These are phyloP conservation scores for Hylodesmum podocarpum DNA, from an alignment of 306 rosid genomes.

Conservation along the genomic window DNA sequence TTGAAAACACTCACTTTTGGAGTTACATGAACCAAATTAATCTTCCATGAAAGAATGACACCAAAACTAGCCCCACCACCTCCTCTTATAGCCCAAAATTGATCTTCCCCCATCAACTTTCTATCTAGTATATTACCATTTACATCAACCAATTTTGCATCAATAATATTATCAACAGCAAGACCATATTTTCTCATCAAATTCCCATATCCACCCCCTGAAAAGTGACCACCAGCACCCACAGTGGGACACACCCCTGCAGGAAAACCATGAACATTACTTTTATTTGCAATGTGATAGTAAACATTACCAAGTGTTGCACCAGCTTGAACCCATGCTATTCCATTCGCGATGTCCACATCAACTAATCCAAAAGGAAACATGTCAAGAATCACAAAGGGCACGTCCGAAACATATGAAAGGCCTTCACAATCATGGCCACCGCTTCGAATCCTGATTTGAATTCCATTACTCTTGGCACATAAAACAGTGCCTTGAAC, in stretches of 20 bases:
- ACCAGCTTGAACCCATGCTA: conserved; percentile 37
- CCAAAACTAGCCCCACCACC: conserved; percentile 52
- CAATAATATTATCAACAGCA: conserved; percentile 36
- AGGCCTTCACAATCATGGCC: conserved; percentile 43
- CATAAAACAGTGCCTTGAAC: conserved; percentile 32
- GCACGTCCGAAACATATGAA: conserved; percentile 39
- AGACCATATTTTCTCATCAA: conserved; percentile 43
- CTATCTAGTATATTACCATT: conserved; percentile 36
- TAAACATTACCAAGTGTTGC: conserved; percentile 38
- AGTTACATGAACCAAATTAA: conserved; percentile 31
- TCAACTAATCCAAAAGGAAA: neutral
- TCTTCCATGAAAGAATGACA: conserved; percentile 43
- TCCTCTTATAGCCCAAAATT: conserved; percentile 51
- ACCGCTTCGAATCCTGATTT: conserved; percentile 42
- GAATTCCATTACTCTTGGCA: conserved; percentile 13
- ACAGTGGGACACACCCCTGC: conserved; percentile 27
- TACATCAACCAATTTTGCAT: conserved; percentile 35
- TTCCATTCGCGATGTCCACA: neutral
- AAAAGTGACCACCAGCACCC: conserved; percentile 35
- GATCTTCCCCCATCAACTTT: conserved; percentile 45
- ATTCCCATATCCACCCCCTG: conserved; percentile 43
- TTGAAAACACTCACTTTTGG: conserved; percentile 36
- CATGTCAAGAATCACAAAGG: conserved; percentile 37
- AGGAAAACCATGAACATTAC: conserved; percentile 26
- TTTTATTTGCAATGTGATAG: conserved; percentile 6